These are phyloP conservation scores for Corymbia calophylla DNA, from an alignment of 441 rosid species.

Conservation along the genomic window DNA sequence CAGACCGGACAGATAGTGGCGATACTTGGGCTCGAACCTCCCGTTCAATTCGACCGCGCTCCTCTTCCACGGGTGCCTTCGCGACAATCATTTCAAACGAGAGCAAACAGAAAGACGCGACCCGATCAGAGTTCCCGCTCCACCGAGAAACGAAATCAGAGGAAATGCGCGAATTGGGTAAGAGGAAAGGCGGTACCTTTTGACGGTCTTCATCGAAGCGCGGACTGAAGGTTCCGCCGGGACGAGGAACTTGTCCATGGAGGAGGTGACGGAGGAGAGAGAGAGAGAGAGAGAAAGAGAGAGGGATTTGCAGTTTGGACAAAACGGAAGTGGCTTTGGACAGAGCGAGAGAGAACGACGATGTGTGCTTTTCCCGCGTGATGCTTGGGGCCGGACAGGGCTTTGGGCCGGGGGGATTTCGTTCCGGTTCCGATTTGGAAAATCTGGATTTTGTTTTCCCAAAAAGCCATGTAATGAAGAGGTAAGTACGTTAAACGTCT, in stretches of 20 bases:
- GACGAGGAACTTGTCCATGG: slow-evolving; percentile 2
- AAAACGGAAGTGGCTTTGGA: not conserved
- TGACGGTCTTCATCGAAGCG: not conserved
- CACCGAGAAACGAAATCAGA: not conserved
- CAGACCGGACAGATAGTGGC: slow-evolving; percentile 39
- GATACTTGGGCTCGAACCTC: slow-evolving; percentile 36
- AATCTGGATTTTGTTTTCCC: not conserved
- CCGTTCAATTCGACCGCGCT: slow-evolving; percentile 57
- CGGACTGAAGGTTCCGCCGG: not conserved
- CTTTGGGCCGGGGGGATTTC: not conserved
- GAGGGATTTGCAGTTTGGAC: not conserved
- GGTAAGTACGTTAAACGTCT: not conserved
- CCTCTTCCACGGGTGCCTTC: slow-evolving; percentile 48
- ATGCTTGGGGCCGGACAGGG: not conserved
- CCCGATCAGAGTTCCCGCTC: not conserved
- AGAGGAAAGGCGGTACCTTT: not conserved
- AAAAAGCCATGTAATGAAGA: fast-evolving
- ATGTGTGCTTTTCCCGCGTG: not conserved
- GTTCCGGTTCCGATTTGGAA: not conserved
- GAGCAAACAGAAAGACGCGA: not conserved
- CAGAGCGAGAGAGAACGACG: not conserved
- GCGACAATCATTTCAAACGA: not conserved
- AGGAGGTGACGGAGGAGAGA: not conserved
- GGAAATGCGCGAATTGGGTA: not conserved
- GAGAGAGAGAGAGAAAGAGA: no score